Conservation (phyloP, 169 alveolate genomes). For the Cystoisospora suis region DNA sequence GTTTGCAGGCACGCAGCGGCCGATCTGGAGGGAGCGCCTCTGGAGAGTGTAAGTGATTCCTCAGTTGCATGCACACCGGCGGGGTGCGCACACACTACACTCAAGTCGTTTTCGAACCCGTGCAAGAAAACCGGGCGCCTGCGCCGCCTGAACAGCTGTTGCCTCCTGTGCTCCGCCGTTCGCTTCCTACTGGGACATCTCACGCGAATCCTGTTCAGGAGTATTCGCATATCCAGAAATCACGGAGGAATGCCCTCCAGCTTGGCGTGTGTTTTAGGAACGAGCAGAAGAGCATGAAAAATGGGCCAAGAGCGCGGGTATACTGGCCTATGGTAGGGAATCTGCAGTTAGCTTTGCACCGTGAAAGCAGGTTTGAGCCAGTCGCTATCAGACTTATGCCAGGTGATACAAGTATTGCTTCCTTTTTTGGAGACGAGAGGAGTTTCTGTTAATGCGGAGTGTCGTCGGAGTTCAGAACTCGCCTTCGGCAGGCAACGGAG, state of each 20-base stretch:
- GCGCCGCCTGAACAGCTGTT: background rate
- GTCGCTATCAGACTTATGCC: background rate
- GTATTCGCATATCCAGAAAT: background rate
- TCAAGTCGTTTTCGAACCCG: background rate
- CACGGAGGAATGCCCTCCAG: background rate
- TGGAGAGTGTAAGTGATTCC: conserved; percentile 24
- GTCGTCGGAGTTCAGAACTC: too few relatives aligned
- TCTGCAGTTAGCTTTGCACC: background rate
- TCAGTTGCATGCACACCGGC: background rate
- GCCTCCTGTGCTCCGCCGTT: background rate
- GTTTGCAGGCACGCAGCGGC: conserved; percentile 10
- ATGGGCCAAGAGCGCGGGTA: conserved; percentile 17
- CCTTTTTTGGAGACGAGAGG: background rate
- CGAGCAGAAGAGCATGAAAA: background rate
- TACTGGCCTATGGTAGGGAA: background rate
- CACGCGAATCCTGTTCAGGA: background rate
- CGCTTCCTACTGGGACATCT: background rate
- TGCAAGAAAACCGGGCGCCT: background rate
- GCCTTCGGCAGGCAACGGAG: too few relatives aligned
- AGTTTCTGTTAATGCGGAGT: too few relatives aligned
- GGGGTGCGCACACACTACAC: background rate
- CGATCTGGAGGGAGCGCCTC: background rate
- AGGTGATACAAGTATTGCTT: too few relatives aligned
- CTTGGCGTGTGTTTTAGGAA: background rate
- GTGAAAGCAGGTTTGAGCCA: background rate